These are phyloP conservation scores for Cryphonectria nitschkei DNA, from an alignment of 2,329 filamentous ascomycete species.

Conservation along the genomic window DNA sequence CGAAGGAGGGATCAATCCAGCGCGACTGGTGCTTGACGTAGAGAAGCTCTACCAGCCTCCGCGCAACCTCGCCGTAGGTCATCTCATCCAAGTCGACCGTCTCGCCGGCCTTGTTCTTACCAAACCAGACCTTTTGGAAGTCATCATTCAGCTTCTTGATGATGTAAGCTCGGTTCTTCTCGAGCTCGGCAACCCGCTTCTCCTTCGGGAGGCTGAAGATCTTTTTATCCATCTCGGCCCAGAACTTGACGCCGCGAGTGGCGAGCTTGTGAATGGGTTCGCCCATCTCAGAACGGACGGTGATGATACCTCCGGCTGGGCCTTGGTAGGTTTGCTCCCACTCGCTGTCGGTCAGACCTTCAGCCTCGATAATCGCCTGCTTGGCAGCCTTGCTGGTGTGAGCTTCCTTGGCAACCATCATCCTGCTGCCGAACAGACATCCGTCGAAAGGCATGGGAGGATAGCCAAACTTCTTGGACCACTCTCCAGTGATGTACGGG, in stretches of 20 bases:
- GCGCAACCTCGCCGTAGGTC: slow-evolving; percentile 88
- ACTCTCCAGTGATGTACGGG: slow-evolving; percentile 86
- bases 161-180: slow-evolving; percentile 87
- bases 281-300: slow-evolving; percentile 97
- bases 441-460: slow-evolving; percentile 95
- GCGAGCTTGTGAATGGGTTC: slow-evolving; percentile 99
- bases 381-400: slow-evolving; percentile 87
- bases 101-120: slow-evolving; percentile 77
- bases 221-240: slow-evolving; percentile 98
- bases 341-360: slow-evolving; percentile 77
- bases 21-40: slow-evolving; percentile 88
- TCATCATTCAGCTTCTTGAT: slow-evolving; percentile 96
- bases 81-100: slow-evolving; percentile 91
- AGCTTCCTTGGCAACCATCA: slow-evolving; percentile 94
- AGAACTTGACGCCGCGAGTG: slow-evolving; percentile 93
- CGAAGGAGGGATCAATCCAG: slow-evolving; percentile 88
- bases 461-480: slow-evolving; percentile 86
- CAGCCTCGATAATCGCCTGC: slow-evolving; percentile 85
- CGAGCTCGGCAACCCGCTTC: slow-evolving; percentile 84
- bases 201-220: slow-evolving; percentile 97
- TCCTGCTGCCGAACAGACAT: slow-evolving; percentile 85
- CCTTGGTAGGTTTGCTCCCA: slow-evolving; percentile 97
- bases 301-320: slow-evolving; percentile 89
- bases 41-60: slow-evolving; percentile 85
- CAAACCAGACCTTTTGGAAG: slow-evolving; percentile 97